Conservation (phyloP, 345 rosid species). For the Arabidopsis suecica region DNA sequence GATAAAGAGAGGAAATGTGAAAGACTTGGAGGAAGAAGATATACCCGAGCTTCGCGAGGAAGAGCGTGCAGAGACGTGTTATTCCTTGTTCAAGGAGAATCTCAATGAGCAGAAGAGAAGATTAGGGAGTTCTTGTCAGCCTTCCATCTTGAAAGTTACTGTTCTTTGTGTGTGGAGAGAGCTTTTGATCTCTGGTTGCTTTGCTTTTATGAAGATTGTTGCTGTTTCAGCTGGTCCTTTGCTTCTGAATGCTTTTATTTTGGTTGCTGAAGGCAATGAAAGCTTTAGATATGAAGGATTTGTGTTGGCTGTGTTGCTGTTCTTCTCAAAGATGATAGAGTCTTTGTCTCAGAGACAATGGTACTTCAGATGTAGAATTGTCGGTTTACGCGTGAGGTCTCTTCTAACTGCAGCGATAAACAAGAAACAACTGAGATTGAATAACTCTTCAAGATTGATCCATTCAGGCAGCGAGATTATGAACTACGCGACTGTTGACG, state of each 20-base stretch:
- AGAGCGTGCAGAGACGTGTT: conserved; percentile 81
- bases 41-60: conserved; percentile 62
- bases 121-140: conserved; percentile 48
- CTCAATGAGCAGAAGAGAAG: conserved; percentile 56
- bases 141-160: conserved; percentile 65
- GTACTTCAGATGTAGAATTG: conserved; percentile 81
- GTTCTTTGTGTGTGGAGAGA: conserved; percentile 69
- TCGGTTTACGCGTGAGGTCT: conserved; percentile 82
- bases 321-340: conserved; percentile 66
- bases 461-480: conserved; percentile 93
- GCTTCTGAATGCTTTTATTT: conserved; percentile 84
- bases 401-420: conserved; percentile 81
- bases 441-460: conserved; percentile 69
- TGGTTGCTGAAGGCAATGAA: conserved; percentile 82
- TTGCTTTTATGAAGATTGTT: conserved; percentile 78
- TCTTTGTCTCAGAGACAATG: conserved; percentile 93
- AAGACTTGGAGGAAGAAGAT: conserved; percentile 72
- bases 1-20: conserved; percentile 72
- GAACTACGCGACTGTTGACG: conserved; percentile 94
- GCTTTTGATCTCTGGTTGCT: conserved; percentile 75
- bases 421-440: conserved; percentile 80
- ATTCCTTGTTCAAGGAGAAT: conserved; percentile 60
- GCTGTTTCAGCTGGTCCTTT: conserved; percentile 83
- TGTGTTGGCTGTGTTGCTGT: conserved; percentile 64
- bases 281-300: conserved; percentile 76